Evolutionary conservation across 148 eudicot genomes (phyloP), one percentile per base, ranked within the genome.

Genomic region (Arctostaphylos glauca): DNA sequence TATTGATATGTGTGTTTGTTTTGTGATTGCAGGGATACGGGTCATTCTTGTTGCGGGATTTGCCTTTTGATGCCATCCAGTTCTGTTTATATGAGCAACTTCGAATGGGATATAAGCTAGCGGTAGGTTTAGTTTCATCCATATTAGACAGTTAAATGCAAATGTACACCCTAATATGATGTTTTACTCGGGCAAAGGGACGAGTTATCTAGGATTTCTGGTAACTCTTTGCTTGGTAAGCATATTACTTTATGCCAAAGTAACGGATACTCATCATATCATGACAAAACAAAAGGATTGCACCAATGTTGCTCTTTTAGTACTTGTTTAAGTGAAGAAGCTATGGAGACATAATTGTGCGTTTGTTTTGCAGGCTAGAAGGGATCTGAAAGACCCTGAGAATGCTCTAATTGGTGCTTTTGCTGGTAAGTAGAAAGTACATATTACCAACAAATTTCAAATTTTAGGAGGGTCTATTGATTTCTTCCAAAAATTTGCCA

Each of bases 11-110:
- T 64, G 3, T 75, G 56, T 43, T 4, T 55, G 66, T 10, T 4
- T 66, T 53, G 8, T 18, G 55, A 74, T 49, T 89, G 82, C 78
- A 95, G 98, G 98, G 98, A 79, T 95, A 92, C 89, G 94, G 95
- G 66, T 95, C 98, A 55, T 95, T 95, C 87, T 82, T 95, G 58
- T 81, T 95, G 87, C 91, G 97, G 71, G 98, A 95, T 86, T 87
- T 95, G 85, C 98, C 98, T 47, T 95, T 95, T 82, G 98, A 95
- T 84, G 98, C 98, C 79, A 84, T 93, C 70, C 98, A 95, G 74
- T 95, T 95, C 84, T 95, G 98, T 81, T 78, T 95, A 58, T 95
- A 95, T 84, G 98, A 95, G 90, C 98, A 95, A 90, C 91, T 95
- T 73, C 93, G 94, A 38, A 77, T 93, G 41, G 98, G 98, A 4